Conservation (phyloP, 306 rosid genomes). For the Biancaea sappan region DNA sequence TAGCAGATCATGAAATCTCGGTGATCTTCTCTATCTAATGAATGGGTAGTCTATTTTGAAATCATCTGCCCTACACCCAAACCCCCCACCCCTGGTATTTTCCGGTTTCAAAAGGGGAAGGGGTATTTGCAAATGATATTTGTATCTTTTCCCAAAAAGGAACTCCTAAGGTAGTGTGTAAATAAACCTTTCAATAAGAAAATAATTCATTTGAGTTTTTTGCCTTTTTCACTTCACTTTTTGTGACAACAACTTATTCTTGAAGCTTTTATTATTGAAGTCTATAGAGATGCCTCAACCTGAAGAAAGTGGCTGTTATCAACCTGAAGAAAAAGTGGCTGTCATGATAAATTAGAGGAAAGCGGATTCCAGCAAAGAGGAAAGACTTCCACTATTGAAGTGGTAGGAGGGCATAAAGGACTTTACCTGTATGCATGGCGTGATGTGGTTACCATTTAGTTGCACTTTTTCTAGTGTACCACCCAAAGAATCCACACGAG, state of each 20-base stretch:
- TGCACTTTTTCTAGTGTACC: conserved; percentile 78
- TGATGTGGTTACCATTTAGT: conserved; percentile 86
- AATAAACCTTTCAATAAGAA: not conserved
- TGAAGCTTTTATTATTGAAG: conserved; percentile 2
- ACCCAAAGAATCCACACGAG: conserved; percentile 65
- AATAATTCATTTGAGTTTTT: not conserved
- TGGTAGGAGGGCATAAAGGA: not conserved
- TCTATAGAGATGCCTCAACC: not conserved
- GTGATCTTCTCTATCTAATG: too few species aligned
- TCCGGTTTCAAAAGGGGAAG: too few species aligned
- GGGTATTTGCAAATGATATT: too few species aligned
- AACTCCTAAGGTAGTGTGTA: too few species aligned
- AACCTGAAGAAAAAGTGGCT: conserved; percentile 19
- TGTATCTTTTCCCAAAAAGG: too few species aligned
- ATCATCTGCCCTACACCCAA: too few species aligned
- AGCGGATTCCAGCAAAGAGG: conserved; percentile 4
- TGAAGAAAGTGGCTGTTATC: conserved; percentile 13
- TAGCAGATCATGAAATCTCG: too few species aligned
- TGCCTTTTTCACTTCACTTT: not conserved
- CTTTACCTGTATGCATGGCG: conserved; percentile 92
- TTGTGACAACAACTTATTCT: not conserved
- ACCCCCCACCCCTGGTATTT: too few species aligned
- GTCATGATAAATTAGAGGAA: conserved; percentile 16
- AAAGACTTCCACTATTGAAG: not conserved
- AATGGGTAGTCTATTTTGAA: too few species aligned